Conservation (phyloP, 2,329 filamentous ascomycete genomes). For the Aspergillus glaucus region DNA sequence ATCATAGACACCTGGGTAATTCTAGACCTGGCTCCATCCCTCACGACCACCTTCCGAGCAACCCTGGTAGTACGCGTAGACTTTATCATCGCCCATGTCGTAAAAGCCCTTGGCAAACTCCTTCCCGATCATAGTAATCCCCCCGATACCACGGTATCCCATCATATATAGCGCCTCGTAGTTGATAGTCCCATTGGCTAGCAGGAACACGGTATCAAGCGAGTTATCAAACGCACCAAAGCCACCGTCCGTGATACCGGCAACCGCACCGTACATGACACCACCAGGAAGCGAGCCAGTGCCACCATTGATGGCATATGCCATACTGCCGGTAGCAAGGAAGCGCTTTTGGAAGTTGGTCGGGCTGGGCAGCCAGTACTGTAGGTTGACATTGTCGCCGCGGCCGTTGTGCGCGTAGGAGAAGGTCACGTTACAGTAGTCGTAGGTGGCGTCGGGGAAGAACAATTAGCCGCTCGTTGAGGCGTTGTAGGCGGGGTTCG, state of each 20-base stretch:
- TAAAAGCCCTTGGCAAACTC: constrained; percentile 37
- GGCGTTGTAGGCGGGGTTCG: not conserved
- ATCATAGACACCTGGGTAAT: constrained; percentile 25
- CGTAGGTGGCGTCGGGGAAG: constrained; percentile 9
- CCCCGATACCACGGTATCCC: constrained; percentile 44
- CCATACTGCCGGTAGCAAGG: constrained; percentile 42
- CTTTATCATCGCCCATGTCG: constrained; percentile 8
- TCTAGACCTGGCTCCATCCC: constrained; percentile 24
- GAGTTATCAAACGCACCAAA: constrained; percentile 43
- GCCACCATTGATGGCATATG: constrained; percentile 36
- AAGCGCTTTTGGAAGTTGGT: constrained; percentile 42
- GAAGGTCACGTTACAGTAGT: constrained; percentile 43
- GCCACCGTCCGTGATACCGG: constrained; percentile 46
- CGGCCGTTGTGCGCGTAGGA: constrained; percentile 34
- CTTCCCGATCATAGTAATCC: constrained; percentile 44
- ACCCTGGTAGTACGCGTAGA: constrained; percentile 10
- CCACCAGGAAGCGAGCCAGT: constrained; percentile 30
- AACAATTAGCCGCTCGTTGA: not conserved
- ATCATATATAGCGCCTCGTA: constrained; percentile 48
- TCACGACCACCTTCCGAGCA: constrained; percentile 29
- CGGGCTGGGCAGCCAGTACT: constrained; percentile 34
- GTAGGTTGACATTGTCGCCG: too few species aligned
- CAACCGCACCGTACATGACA: constrained; percentile 42
- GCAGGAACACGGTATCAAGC: constrained; percentile 32
- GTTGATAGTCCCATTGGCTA: constrained; percentile 42